These are phyloP conservation scores for Entomortierella parvispora DNA, from an alignment of 192 early-diverging fungal genomes.

Conservation along the genomic window DNA sequence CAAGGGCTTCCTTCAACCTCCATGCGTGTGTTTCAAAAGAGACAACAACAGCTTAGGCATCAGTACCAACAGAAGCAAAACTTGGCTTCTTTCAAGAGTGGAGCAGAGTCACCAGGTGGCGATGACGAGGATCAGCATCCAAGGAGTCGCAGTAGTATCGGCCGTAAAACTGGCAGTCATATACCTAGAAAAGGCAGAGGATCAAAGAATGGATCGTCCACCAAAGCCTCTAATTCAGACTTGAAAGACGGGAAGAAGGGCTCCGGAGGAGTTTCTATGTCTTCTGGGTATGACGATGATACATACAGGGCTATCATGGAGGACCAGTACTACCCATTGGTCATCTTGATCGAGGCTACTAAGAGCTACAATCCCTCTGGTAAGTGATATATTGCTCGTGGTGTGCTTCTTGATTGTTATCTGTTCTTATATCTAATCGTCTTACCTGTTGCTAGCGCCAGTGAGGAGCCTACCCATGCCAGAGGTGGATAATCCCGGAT, in stretches of 20 bases:
- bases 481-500: slow-evolving; percentile 24
- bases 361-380: slow-evolving; percentile 36
- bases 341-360: slow-evolving; percentile 38
- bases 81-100: neutral
- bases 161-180: neutral
- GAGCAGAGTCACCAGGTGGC: neutral
- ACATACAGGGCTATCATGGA: slow-evolving; percentile 47
- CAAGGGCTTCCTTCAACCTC: slow-evolving; percentile 46
- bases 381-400: neutral
- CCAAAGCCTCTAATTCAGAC: neutral
- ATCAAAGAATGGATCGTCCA: neutral
- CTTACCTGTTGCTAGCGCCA: slow-evolving; percentile 4
- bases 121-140: slow-evolving; percentile 15
- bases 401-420: neutral
- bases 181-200: neutral
- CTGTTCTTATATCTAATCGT: neutral
- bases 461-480: slow-evolving; percentile 33
- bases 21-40: slow-evolving; percentile 44
- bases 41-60: slow-evolving; percentile 31
- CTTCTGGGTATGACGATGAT: slow-evolving; percentile 4
- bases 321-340: slow-evolving; percentile 47
- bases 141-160: neutral
- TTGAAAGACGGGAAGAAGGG: slow-evolving; percentile 4
- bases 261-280: neutral
- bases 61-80: neutral